Evolutionary conservation across 2,329 filamentous ascomycete genomes (phyloP).

Genomic region (Neodidymelliopsis sp.): DNA sequence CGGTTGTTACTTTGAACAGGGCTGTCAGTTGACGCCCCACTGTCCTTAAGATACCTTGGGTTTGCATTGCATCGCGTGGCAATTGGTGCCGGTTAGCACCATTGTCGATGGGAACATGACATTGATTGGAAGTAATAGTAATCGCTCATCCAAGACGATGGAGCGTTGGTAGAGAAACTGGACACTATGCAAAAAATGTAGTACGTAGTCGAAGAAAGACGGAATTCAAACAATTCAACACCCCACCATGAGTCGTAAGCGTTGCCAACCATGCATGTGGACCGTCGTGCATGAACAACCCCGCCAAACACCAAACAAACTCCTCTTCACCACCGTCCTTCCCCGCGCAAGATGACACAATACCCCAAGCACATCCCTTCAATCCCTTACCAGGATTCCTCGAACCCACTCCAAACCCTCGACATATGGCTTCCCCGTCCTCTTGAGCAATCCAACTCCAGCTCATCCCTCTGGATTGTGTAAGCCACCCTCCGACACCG

Average conservation of each 20-base stretch:
- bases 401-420: constrained; percentile 51
- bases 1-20: constrained; percentile 10
- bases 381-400: constrained; percentile 37
- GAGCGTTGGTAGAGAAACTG: constrained; percentile 10
- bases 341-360: constrained; percentile 26
- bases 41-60: constrained; percentile 44
- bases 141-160: constrained; percentile 13
- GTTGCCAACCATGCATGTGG: constrained; percentile 12
- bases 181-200: constrained; percentile 10
- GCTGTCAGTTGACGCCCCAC: constrained; percentile 24
- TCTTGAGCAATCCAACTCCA: constrained; percentile 23
- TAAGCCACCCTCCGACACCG: constrained; percentile 23
- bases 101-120: constrained; percentile 18
- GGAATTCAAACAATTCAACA: constrained; percentile 19
- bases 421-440: constrained; percentile 53
- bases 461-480: constrained; percentile 46
- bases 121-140: constrained; percentile 25
- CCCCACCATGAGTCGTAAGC: constrained; percentile 6
- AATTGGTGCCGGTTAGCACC: constrained; percentile 33
- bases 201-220: constrained; percentile 4
- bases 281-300: constrained; percentile 20
- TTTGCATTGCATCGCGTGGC: constrained; percentile 35
- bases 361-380: constrained; percentile 29
- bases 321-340: background rate
- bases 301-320: constrained; percentile 23